Evolutionary conservation across 2,329 filamentous ascomycete species (phyloP), one percentile per base, ranked within the genome.

Genomic region (Fusarium sp.): DNA sequence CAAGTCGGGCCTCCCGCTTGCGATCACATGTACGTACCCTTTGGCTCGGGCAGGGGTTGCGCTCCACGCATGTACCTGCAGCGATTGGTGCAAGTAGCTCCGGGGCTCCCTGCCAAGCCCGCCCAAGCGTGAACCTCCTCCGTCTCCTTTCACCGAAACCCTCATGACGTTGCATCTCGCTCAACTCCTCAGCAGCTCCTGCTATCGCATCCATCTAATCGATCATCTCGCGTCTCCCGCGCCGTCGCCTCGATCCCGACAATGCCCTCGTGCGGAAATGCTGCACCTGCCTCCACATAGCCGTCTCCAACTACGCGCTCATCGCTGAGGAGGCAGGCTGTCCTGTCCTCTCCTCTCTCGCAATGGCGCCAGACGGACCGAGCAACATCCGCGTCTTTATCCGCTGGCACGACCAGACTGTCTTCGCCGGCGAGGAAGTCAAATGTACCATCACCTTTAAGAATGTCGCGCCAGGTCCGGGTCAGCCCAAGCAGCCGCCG

Each of bases 401-500:
- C 83, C 92, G 93, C 85, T 99, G 96, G 94, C 93, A 95, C 82
- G 94, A 97, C 81, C 92, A 96, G 83, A 95, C 94, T 71, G 94
- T 99, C 79, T 99, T 98, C 85, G 94, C 97, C 66, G 97, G 97
- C 84, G 97, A 99, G 87, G 93, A 98, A 80, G 90, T 98, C 80
- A 94, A 95, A 85, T 98, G 97, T 85, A 95, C 92, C 76, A 97
- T 99, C 82, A 98, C 94, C 60, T 99, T 99, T 86, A 96, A 93
- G 85, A 99, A 99, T 82, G 89, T 95, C 72, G 88, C 90, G 47
- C 80, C 89, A 59, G 85, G 84, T 43, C 74, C 82, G 38, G 81
- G 74, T 54, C 82, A 84, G 66, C 71, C 80, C 58, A 80, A 74
- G 66, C 72, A 72, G 56, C 72, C 67, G 56, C 71, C 74, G 32